A percentile compares a stretch with the other conserved stretches of the same genome.
Conservation (phyloP, 768 basidiomycete genomes). For the Mycena latifolia region DNA sequence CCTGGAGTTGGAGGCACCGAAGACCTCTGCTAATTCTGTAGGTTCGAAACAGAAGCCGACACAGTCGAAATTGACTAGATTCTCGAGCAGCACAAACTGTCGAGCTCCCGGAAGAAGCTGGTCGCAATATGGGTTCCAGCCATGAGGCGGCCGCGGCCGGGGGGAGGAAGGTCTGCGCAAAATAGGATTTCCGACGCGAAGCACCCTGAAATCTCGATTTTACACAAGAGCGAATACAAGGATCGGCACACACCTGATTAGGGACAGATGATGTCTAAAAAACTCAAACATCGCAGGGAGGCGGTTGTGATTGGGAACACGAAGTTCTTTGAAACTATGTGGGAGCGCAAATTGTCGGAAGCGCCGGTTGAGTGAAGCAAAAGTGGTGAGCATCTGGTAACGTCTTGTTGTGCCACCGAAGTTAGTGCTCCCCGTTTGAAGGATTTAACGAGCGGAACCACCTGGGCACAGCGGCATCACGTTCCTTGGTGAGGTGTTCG, state of each 20-base stretch:
- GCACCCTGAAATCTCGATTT: not conserved
- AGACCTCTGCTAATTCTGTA: not conserved
- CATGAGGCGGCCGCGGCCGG: too few relatives aligned
- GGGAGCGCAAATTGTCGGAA: constrained; percentile 4
- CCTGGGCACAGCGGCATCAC: not conserved
- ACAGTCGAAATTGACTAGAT: constrained; percentile 17
- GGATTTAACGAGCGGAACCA: not conserved
- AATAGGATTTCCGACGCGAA: constrained; percentile 1
- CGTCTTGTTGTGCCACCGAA: too few relatives aligned
- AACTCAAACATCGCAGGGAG: constrained; percentile 1
- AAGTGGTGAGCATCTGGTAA: not conserved
- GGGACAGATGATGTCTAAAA: not conserved
- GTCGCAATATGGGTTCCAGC: too few relatives aligned
- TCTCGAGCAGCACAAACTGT: not conserved
- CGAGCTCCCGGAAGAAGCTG: not conserved
- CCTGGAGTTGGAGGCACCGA: not conserved
- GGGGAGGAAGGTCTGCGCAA: not conserved
- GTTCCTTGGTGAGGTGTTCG: not conserved
- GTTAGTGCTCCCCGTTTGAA: too few relatives aligned
- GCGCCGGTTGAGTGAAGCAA: constrained; percentile 1
- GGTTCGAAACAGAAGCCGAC: not conserved
- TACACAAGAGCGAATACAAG: not conserved
- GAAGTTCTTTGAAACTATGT: not conserved
- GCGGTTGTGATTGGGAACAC: not conserved
- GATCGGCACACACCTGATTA: not conserved